Percentiles rank a stretch among this genome's conserved stretches.
phyloP scores from a whole-genome alignment of 108 stramenopile genomes.

The Nannochloropsis salina region DNA sequence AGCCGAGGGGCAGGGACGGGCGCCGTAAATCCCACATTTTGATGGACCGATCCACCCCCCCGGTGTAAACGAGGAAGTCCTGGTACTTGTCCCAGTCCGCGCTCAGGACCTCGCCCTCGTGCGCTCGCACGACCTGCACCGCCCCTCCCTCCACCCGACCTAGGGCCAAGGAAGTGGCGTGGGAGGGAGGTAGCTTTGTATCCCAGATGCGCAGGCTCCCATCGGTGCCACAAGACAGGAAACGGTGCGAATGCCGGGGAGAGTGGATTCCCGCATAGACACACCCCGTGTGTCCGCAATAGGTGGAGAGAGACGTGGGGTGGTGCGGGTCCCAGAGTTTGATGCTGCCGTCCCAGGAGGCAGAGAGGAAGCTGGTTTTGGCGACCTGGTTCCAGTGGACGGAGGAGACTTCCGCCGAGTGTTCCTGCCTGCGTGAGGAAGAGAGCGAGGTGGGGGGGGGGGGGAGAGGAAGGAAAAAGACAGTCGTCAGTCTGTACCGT shows the following conservation, averaged over 20 bases:
- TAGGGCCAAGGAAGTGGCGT: neutral
- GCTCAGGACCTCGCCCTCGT: slow-evolving; percentile 48
- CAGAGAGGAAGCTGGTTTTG: slow-evolving; percentile 40
- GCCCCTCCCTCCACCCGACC: neutral
- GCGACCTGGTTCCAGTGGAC: slow-evolving; percentile 56
- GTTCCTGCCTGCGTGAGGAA: neutral
- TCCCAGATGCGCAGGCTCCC: slow-evolving; percentile 48
- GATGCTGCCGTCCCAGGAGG: slow-evolving; percentile 53
- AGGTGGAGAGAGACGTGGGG: slow-evolving; percentile 37
- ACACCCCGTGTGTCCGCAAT: slow-evolving; percentile 34
- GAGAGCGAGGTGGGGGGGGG: neutral
- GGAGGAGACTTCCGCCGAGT: slow-evolving; percentile 42
- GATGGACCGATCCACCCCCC: neutral
- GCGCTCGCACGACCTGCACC: slow-evolving; percentile 29
- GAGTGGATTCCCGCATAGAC: slow-evolving; percentile 36
- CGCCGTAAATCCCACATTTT: neutral
- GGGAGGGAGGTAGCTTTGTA: slow-evolving; percentile 27
- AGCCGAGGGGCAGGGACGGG: slow-evolving; percentile 25
- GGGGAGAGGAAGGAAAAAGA: no score
- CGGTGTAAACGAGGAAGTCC: slow-evolving; percentile 23
- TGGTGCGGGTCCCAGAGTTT: slow-evolving; percentile 38
- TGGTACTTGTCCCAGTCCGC: slow-evolving; percentile 56
- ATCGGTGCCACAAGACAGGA: slow-evolving; percentile 48
- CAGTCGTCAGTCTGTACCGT: no score
- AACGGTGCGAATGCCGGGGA: slow-evolving; percentile 37